A percentile compares a stretch with the other conserved stretches of the same genome.
Evolutionary conservation across 129 eudicot genomes (phyloP).

Genomic region (Flaveria linearis): DNA sequence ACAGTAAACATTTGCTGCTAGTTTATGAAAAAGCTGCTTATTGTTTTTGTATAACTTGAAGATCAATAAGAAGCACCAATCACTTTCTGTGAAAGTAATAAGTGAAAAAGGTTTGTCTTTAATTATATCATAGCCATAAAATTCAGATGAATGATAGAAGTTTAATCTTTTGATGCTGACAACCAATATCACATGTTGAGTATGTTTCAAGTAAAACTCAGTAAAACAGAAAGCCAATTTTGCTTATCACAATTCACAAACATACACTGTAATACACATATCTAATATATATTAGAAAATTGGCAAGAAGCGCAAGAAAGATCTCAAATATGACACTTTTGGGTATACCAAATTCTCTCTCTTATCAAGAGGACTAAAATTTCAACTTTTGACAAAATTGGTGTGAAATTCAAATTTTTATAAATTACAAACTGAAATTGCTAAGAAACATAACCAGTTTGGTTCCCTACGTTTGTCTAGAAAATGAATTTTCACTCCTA

Average conservation of each 20-base stretch:
- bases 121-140: not conserved
- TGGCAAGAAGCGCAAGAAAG: not conserved
- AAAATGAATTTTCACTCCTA: not conserved
- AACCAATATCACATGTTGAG: not conserved
- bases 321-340: not conserved
- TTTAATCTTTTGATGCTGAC: not conserved
- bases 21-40: not conserved
- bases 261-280: not conserved
- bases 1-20: conserved; percentile 16
- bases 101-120: not conserved
- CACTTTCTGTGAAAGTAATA: conserved; percentile 8
- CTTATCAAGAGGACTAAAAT: not conserved
- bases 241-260: conserved; percentile 15
- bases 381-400: not conserved
- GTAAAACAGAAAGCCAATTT: not conserved
- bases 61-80: conserved; percentile 15
- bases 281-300: not conserved
- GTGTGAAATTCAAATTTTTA: not conserved
- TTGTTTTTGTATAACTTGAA: not conserved
- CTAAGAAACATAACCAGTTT: not conserved
- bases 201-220: not conserved
- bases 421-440: not conserved
- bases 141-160: not conserved
- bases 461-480: not conserved
- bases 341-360: not conserved